Percentiles rank a stretch among this genome's conserved stretches.
These are phyloP conservation scores for Coemansia sp. DNA, from an alignment of 192 early-diverging fungal species.

Conservation along the genomic window DNA sequence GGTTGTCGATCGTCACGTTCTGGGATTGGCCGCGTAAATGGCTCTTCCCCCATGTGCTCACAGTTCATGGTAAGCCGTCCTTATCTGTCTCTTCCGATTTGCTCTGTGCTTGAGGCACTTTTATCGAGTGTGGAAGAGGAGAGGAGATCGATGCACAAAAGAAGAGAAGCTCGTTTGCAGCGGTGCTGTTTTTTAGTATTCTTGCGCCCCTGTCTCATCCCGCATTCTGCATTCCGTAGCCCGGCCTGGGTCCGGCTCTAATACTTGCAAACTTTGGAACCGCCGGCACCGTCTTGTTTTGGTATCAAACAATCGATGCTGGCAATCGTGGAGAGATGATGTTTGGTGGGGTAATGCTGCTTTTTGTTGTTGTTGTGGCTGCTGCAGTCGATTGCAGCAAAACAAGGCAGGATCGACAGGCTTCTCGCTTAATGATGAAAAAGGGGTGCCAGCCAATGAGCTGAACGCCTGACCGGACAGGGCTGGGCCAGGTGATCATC, in stretches of 20 bases:
- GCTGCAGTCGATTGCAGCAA: neutral
- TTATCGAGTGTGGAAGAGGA: no score
- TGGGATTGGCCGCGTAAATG: neutral
- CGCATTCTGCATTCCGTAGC: no score
- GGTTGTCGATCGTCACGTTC: neutral
- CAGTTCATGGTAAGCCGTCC: neutral
- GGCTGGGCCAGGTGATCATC: conserved; percentile 12
- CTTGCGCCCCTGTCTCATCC: no score
- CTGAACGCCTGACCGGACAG: neutral
- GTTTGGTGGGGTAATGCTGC: neutral
- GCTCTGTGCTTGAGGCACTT: neutral
- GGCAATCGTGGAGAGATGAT: no score
- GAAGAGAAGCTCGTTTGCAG: no score
- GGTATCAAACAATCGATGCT: no score
- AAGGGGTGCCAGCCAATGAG: neutral
- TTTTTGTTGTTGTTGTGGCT: neutral
- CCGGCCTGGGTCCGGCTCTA: no score
- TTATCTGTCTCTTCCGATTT: neutral
- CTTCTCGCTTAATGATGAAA: conserved; percentile 1
- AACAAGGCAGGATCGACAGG: neutral
- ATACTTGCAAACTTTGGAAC: no score
- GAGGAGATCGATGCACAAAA: no score
- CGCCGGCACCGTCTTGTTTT: no score
- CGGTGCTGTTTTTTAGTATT: no score
- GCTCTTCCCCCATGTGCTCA: neutral